Evolutionary conservation across 306 rosid species (phyloP).

Genomic region (Rosa multiflora): DNA sequence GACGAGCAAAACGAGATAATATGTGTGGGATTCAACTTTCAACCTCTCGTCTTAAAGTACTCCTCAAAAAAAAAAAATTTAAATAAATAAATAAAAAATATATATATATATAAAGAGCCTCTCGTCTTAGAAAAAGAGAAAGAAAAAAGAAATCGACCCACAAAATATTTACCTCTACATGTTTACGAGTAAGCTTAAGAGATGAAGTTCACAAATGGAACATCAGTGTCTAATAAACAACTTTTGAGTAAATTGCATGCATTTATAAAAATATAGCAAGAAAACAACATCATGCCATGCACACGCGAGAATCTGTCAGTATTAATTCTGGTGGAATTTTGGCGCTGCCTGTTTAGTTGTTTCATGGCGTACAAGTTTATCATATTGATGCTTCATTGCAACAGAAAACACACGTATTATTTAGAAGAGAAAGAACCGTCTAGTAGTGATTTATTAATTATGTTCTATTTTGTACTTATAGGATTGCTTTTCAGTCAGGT

Average conservation of each 20-base stretch:
- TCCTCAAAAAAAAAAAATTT: no score
- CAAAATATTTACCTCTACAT: no score
- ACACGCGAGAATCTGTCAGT: constrained; percentile 40
- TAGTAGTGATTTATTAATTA: neutral
- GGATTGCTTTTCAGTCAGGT: constrained; percentile 10
- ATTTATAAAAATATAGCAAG: constrained; percentile 38
- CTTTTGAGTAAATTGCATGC: constrained; percentile 34
- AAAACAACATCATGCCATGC: constrained; percentile 52
- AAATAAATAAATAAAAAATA: no score
- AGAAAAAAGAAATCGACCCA: no score
- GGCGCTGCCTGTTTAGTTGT: constrained; percentile 5
- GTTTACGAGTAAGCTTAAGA: no score
- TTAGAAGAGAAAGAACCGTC: neutral
- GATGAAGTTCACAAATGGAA: neutral
- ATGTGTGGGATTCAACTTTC: no score
- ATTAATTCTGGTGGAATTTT: constrained; percentile 25
- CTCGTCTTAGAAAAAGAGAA: no score
- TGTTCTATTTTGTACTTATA: neutral
- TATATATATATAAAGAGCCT: no score
- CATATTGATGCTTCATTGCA: constrained; percentile 5
- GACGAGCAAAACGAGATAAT: no score
- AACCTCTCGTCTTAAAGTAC: no score
- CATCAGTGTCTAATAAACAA: constrained; percentile 3
- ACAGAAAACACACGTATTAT: constrained; percentile 12
- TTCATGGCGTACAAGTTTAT: neutral